phyloP scores from a whole-genome alignment of 805 yeast genomes.

The Torulaspora microellipsoides region DNA sequence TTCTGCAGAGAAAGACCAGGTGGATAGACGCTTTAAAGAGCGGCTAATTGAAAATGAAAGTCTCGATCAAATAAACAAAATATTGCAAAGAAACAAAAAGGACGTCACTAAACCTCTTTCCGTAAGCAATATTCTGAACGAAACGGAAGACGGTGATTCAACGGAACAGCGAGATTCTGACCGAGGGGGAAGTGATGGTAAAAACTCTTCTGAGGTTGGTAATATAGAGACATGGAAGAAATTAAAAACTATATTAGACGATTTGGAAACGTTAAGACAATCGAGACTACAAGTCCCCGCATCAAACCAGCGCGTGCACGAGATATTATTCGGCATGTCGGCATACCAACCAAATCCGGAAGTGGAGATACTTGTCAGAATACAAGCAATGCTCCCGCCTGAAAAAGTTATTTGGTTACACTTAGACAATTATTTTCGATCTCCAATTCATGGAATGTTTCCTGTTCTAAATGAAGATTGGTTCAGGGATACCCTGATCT shows the following conservation, averaged over 20 bases:
- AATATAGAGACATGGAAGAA: conserved; percentile 15
- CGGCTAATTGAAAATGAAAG: conserved; percentile 38
- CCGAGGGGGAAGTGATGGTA: background rate
- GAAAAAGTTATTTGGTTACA: conserved; percentile 44
- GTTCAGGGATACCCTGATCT: conserved; percentile 34
- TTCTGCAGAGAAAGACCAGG: conserved; percentile 7
- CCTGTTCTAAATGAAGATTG: conserved; percentile 43
- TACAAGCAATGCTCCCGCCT: conserved; percentile 41
- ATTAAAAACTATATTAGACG: conserved; percentile 11
- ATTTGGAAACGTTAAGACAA: conserved; percentile 12
- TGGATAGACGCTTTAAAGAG: conserved; percentile 31
- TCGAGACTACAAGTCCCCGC: conserved; percentile 2
- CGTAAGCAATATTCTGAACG: conserved; percentile 9
- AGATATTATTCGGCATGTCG: conserved; percentile 12
- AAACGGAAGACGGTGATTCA: conserved; percentile 6
- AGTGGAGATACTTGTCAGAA: conserved; percentile 23
- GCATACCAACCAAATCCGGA: conserved; percentile 19
- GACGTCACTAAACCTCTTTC: conserved; percentile 9
- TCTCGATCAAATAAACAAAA: conserved; percentile 32
- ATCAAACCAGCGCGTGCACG: conserved; percentile 10
- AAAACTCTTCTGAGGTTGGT: background rate
- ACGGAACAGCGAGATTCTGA: background rate
- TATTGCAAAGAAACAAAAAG: conserved; percentile 1
- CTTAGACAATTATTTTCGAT: conserved; percentile 41
- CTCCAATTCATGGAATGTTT: conserved; percentile 41